Conservation (phyloP, 257 asterid species). For the Leptodermis oblonga region DNA sequence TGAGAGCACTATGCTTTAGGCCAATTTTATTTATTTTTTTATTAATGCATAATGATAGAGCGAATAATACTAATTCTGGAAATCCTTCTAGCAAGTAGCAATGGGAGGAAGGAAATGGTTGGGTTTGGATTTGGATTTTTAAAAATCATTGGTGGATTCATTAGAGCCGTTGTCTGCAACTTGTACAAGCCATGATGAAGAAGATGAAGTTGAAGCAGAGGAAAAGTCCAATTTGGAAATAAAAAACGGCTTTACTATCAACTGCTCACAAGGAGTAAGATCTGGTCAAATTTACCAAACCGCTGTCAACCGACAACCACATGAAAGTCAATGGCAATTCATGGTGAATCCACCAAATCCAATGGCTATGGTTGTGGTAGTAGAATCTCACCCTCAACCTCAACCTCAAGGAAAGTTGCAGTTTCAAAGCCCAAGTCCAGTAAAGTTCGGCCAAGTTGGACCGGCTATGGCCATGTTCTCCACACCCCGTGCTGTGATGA, state of each 20-base stretch:
- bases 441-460: constrained; percentile 4
- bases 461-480: constrained; percentile 11
- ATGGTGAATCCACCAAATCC: constrained; percentile 32
- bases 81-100: no score
- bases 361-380: constrained; percentile 19
- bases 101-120: no score
- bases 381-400: no score
- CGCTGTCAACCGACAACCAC: background rate
- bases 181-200: background rate
- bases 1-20: no score
- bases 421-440: constrained; percentile 13
- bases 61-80: no score
- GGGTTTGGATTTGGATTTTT: no score
- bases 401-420: background rate
- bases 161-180: constrained; percentile 3
- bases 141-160: no score
- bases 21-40: no score
- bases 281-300: constrained; percentile 9
- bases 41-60: no score
- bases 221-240: constrained; percentile 5
- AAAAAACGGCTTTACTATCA: background rate
- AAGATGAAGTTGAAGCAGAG: no score
- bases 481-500: constrained; percentile 26
- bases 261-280: no score
- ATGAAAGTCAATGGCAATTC: constrained; percentile 19